Evolutionary conservation across 2,329 filamentous ascomycete genomes (phyloP), one percentile per base, ranked within the genome.

Genomic region (Lithohypha guttulata): DNA sequence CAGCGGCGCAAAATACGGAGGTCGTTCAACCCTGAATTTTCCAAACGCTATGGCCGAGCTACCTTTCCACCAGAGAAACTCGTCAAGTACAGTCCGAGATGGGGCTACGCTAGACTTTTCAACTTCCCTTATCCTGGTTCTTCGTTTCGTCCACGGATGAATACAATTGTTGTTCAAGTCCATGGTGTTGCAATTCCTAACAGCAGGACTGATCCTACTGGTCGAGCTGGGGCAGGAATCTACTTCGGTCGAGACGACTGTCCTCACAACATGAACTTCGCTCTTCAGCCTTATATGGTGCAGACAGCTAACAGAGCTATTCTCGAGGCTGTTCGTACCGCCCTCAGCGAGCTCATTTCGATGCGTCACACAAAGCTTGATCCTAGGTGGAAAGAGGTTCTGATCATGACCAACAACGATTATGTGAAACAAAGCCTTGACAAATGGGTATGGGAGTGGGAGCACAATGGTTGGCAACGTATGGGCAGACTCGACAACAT

Each of bases 251-350:
- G n/a, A n/a, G 41, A 37, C 4, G 23, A 41, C 20, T 51, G 43
- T 29, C 31, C 17, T 10, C 45, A 42, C 31, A 51, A 51, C 20
- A 22, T 13, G 9, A 39, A 21, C 22, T 46, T 46, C n/a, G 11
- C 39, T 14, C 39, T 51, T 13, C 26, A 36, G 10, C 37, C 9
- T 6, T 15, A 30, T 13, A 45, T 27, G 27, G 34, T 46, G 6
- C 64, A 68, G 42, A 73, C 61, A 14, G 73, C 62, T 56, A 70
- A 73, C 46, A 61, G 71, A 3, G 73, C 73, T 2, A 69, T 75
- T 51, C 62, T 77, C 5, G 71, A 70, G 10, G 71, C 70, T 4
- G 67, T 66, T 4, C 64, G 73, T 32, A 66, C 60, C 4, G 73
- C 65, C 3, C 58, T 75, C 17, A 31, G 34, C 10, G 38, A 42